phyloP scores from a whole-genome alignment of 1,284 basidiomycete genomes.

The Rhizopogon hawkerae region DNA sequence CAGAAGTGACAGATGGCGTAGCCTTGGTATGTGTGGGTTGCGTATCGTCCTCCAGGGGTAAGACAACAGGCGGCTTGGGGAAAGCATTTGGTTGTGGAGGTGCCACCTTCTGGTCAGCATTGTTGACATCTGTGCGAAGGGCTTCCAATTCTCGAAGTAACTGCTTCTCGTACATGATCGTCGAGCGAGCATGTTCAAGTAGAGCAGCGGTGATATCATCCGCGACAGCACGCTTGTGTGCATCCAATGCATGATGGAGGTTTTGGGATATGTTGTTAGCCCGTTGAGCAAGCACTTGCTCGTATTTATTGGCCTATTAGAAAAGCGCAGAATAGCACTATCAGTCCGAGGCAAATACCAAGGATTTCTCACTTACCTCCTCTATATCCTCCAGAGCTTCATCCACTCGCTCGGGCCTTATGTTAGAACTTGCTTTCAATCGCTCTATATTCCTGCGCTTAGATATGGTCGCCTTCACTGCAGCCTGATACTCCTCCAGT shows the following conservation, averaged over 20 bases:
- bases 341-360: slow-evolving; percentile 3
- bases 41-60: slow-evolving; percentile 55
- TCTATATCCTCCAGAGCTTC: slow-evolving; percentile 91
- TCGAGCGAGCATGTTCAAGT: slow-evolving; percentile 84
- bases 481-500: slow-evolving; percentile 85
- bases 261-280: slow-evolving; percentile 88
- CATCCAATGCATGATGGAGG: slow-evolving; percentile 73
- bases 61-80: slow-evolving; percentile 53
- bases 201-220: slow-evolving; percentile 83
- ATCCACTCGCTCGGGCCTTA: slow-evolving; percentile 80
- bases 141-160: slow-evolving; percentile 80
- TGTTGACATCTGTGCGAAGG: slow-evolving; percentile 67
- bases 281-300: slow-evolving; percentile 70
- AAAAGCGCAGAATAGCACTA: slow-evolving; percentile 7
- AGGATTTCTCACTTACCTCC: slow-evolving; percentile 50
- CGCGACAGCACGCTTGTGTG: slow-evolving; percentile 77
- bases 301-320: slow-evolving; percentile 74
- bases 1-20: slow-evolving; percentile 22
- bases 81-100: slow-evolving; percentile 38
- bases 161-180: slow-evolving; percentile 85
- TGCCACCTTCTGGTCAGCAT: slow-evolving; percentile 52
- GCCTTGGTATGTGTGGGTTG: slow-evolving; percentile 29
- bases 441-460: slow-evolving; percentile 87
- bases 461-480: slow-evolving; percentile 85
- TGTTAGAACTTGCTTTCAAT: slow-evolving; percentile 80